Evolutionary conservation across 2,329 filamentous ascomycete species (phyloP).

Genomic region (Trichoderma atroviride): DNA sequence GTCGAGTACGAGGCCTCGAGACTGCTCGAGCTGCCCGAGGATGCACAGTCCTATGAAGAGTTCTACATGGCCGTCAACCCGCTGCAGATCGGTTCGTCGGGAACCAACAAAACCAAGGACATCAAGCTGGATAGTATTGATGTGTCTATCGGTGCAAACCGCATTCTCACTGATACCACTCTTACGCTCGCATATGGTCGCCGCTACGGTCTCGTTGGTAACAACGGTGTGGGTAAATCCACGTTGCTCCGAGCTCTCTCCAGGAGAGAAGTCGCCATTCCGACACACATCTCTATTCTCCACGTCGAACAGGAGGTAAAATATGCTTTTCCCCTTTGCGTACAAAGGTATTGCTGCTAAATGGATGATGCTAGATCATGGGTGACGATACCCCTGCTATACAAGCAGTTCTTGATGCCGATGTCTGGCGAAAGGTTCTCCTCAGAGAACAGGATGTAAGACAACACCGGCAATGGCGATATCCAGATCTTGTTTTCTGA

Average conservation of each 20-base stretch:
- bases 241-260: constrained; percentile 92
- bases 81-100: constrained; percentile 71
- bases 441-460: constrained; percentile 82
- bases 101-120: constrained; percentile 91
- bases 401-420: constrained; percentile 93
- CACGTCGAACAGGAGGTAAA: constrained; percentile 95
- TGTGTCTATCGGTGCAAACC: constrained; percentile 83
- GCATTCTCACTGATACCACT: constrained; percentile 88
- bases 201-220: constrained; percentile 94
- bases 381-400: constrained; percentile 94
- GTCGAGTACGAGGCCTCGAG: constrained; percentile 96
- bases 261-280: constrained; percentile 89
- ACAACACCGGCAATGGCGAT: constrained; percentile 27
- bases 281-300: constrained; percentile 96
- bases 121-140: constrained; percentile 98
- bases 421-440: constrained; percentile 97
- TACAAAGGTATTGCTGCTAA: background rate
- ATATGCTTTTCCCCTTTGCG: background rate
- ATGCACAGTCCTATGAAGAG: constrained; percentile 92
- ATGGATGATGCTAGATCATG: constrained; percentile 62
- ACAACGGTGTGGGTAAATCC: constrained; percentile 98
- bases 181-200: constrained; percentile 89
- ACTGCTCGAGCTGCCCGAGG: constrained; percentile 79
- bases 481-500: background rate
- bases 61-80: constrained; percentile 99